These are phyloP conservation scores for Chlorella sorokiniana DNA, from an alignment of 139 green algal species.

Conservation along the genomic window DNA sequence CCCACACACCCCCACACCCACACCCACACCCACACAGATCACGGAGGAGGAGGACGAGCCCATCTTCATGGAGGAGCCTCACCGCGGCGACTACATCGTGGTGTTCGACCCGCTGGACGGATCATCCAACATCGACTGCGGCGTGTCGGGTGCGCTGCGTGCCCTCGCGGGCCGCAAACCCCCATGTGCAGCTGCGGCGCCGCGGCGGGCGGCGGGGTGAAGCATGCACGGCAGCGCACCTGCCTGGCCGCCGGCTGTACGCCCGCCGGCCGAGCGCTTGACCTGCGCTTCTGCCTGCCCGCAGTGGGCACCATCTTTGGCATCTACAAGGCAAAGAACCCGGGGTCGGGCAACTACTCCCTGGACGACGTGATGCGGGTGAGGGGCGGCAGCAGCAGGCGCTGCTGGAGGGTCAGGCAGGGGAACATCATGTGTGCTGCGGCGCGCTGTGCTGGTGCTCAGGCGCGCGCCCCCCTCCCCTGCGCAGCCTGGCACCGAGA, in stretches of 20 bases:
- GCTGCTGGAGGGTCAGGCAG: too few species aligned
- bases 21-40: constrained; percentile 25
- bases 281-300: neutral
- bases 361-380: constrained; percentile 52
- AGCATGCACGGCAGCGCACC: too few species aligned
- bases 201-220: too few species aligned
- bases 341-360: constrained; percentile 19
- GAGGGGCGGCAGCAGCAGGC: too few species aligned
- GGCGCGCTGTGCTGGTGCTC: neutral
- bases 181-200: neutral
- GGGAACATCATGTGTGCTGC: too few species aligned
- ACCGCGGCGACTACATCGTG: constrained; percentile 60
- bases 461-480: neutral
- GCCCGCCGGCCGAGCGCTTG: too few species aligned
- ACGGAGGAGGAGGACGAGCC: constrained; percentile 69
- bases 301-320: constrained; percentile 67
- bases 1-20: neutral
- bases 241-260: too few species aligned
- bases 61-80: constrained; percentile 47
- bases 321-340: constrained; percentile 55
- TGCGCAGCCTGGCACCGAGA: constrained; percentile 51
- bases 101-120: constrained; percentile 76
- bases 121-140: constrained; percentile 75
- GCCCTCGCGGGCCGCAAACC: neutral
- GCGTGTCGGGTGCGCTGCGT: constrained; percentile 45